Evolutionary conservation across 768 basidiomycete genomes (phyloP), one percentile per base, ranked within the genome.

Genomic region (Leucosporidium creatinivorum): DNA sequence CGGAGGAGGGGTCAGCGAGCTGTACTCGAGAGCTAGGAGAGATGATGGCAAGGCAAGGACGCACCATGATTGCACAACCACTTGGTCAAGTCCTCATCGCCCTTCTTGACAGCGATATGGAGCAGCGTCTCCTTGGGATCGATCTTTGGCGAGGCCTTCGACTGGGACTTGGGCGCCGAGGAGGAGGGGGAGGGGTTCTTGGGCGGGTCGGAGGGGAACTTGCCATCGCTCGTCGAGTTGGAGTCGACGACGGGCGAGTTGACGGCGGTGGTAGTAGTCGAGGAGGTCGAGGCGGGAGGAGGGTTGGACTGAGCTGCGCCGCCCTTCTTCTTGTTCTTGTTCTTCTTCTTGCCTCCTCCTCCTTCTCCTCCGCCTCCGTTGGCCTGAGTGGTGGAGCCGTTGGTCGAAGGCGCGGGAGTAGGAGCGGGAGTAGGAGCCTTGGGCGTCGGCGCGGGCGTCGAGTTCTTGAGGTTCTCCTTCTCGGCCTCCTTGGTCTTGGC

Each of bases 61-160:
- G 73, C 73, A 89, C 89, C 84, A 75, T 89, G 88, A 7, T 83
- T 80, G 77, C 86, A 83, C 18, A 90, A 82, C 87, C 88, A 89
- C 72, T 83, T 77, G 12, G 87, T 81, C 62, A 90, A 77, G 26
- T 82, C 83, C 10, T 78, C 71, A 77, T 89, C 82, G 60, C 51
- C 61, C 4, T 39, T 25, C 50, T 62, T 47, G 15, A 28, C 58
- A 1, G 47, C 58, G 26, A 59, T 59, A 25, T 47, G 39, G 15
- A 59, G 36, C 26, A 59, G 26, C n/a, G 58, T 59, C 58, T 48
- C 58, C 25, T 59, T 26, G 25, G 31, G 31, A 19, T 31, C 55
- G 19, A 5, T 48, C 21, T 49, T 50, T 10, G 31, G 3, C 51
- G 62, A 26, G 4, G 36, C 39, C 15, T 44, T 44, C 39, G 39